phyloP scores from a whole-genome alignment of 1,284 basidiomycete species.

The Lignosus rhinocerotis region DNA sequence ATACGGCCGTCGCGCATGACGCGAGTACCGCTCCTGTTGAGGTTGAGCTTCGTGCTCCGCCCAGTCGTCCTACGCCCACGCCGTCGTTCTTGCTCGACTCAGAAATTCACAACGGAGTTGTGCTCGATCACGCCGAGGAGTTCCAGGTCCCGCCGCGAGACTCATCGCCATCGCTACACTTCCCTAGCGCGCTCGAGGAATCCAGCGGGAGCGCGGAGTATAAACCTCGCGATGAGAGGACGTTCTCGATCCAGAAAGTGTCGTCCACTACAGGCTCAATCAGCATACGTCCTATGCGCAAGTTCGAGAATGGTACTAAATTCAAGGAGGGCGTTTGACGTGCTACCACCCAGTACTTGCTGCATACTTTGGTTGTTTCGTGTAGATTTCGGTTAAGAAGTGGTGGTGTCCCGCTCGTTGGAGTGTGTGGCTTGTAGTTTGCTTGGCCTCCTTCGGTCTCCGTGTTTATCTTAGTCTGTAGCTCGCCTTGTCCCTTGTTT shows the following conservation, averaged over 20 bases:
- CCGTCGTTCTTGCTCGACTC: constrained; percentile 2
- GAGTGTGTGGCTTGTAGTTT: neutral
- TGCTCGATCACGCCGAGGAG: neutral
- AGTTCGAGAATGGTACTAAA: constrained; percentile 34
- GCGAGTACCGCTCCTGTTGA: constrained; percentile 21
- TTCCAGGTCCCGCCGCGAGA: neutral
- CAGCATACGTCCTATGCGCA: constrained; percentile 28
- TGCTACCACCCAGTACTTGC: neutral
- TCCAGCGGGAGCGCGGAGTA: neutral
- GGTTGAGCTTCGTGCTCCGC: constrained; percentile 23
- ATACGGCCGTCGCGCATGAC: constrained; percentile 9
- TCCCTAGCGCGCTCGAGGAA: neutral
- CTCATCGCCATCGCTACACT: neutral
- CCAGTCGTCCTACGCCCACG: neutral
- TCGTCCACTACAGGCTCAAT: constrained; percentile 5
- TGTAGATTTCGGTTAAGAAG: too few species aligned
- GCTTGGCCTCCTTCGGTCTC: neutral
- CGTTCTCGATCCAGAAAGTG: constrained; percentile 26
- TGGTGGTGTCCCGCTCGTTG: neutral
- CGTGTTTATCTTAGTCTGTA: neutral
- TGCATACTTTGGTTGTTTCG: too few species aligned
- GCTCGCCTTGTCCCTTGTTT: constrained; percentile 1
- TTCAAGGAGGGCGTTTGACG: constrained; percentile 28
- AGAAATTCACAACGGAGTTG: too few species aligned
- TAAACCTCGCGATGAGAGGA: constrained; percentile 15